Conservation (phyloP, 768 basidiomycete genomes). For the Serpula lacrymans region DNA sequence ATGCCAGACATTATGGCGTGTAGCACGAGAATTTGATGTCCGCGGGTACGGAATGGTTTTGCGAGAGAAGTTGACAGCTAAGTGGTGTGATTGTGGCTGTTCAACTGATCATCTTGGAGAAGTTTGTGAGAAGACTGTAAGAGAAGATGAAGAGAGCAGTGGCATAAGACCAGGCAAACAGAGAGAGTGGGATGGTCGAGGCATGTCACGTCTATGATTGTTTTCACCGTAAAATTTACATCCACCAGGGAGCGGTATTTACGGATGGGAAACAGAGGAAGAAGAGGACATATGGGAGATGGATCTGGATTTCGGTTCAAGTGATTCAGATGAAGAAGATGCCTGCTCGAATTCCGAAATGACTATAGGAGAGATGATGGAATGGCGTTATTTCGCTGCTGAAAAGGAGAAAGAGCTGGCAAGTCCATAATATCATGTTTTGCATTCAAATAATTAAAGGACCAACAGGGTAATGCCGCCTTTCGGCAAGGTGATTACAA, state of each 20-base stretch:
- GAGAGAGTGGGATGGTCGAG: conserved; percentile 75
- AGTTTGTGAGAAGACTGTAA: conserved; percentile 70
- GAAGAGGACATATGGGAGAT: conserved; percentile 78
- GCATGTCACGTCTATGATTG: conserved; percentile 21
- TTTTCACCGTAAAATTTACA: not conserved
- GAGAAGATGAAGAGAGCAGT: conserved; percentile 65
- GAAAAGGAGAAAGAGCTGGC: conserved; percentile 73
- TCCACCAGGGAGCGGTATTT: conserved; percentile 50
- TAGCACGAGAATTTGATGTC: conserved; percentile 69
- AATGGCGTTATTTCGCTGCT: conserved; percentile 67
- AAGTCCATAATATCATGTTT: conserved; percentile 10
- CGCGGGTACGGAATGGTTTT: conserved; percentile 68
- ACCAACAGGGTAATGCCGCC: conserved; percentile 69
- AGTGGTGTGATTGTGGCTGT: conserved; percentile 82
- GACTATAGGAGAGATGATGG: conserved; percentile 74
- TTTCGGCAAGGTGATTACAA: conserved; percentile 62
- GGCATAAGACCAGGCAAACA: conserved; percentile 61
- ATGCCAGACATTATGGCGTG: conserved; percentile 63
- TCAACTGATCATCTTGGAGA: conserved; percentile 76
- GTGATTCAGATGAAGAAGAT: conserved; percentile 50
- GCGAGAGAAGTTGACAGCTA: conserved; percentile 66
- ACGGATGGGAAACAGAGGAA: conserved; percentile 71
- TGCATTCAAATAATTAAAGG: too few species aligned
- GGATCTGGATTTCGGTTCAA: conserved; percentile 60
- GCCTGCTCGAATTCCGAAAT: conserved; percentile 42